phyloP scores from a whole-genome alignment of 139 green algal genomes.

The Ettlia oleoabundans region DNA sequence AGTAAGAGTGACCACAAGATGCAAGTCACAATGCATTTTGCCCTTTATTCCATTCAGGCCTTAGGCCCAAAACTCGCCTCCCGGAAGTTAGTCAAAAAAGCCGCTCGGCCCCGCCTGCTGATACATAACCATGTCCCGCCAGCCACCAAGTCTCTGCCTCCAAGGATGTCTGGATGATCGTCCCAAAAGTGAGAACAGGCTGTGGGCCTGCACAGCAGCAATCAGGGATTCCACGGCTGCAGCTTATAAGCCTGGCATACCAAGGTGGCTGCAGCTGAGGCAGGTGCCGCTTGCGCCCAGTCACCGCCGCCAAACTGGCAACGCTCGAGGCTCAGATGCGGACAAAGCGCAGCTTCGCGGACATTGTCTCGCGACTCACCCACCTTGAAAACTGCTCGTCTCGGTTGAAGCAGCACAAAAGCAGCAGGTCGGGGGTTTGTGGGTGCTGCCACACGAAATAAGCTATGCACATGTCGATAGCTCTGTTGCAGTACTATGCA shows the following conservation, averaged over 20 bases:
- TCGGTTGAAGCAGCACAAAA: slow-evolving; percentile 19
- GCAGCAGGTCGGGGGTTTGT: not conserved
- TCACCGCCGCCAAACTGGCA: not conserved
- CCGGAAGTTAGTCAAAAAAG: slow-evolving; percentile 31
- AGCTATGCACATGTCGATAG: slow-evolving; percentile 34
- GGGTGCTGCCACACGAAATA: slow-evolving; percentile 11
- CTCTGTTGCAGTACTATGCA: no score
- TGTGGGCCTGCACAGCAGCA: slow-evolving; percentile 4
- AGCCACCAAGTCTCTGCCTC: slow-evolving; percentile 15
- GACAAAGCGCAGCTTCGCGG: not conserved
- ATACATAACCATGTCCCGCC: slow-evolving; percentile 43
- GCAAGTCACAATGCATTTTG: not conserved
- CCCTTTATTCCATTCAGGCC: no score
- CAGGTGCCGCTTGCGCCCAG: no score
- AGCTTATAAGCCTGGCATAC: no score
- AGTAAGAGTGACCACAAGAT: no score
- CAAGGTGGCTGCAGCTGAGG: no score
- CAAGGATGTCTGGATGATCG: slow-evolving; percentile 18
- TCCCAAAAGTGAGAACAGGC: not conserved
- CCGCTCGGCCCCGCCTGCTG: slow-evolving; percentile 1
- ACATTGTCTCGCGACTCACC: not conserved
- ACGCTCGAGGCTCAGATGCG: not conserved
- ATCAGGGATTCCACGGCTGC: rapidly evolving
- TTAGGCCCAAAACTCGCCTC: not conserved
- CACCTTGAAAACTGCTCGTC: slow-evolving; percentile 24